phyloP scores from a whole-genome alignment of 2,329 filamentous ascomycete genomes.

The Didymella lethalis region DNA sequence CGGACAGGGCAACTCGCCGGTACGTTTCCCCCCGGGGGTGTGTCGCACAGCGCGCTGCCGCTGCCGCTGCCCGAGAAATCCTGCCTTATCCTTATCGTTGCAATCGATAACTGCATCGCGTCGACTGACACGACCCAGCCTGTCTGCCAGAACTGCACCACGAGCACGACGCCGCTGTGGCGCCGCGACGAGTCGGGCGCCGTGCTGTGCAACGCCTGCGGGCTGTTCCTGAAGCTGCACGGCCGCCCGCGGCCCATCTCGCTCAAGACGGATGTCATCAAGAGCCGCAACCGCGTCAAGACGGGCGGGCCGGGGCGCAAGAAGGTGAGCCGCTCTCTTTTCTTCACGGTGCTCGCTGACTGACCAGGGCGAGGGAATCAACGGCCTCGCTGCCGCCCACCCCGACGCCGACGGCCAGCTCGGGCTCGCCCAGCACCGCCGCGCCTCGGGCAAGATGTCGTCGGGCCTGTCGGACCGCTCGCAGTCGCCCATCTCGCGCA shows the following conservation, averaged over 20 bases:
- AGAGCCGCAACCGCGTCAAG: conserved; percentile 98
- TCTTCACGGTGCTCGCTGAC: neutral
- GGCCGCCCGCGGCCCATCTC: conserved; percentile 92
- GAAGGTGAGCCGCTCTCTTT: conserved; percentile 67
- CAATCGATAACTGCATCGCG: conserved; percentile 44
- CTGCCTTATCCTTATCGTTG: conserved; percentile 57
- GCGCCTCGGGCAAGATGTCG: conserved; percentile 73
- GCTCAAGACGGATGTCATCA: conserved; percentile 98
- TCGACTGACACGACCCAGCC: conserved; percentile 68
- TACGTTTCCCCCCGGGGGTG: conserved; percentile 50
- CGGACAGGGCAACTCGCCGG: conserved; percentile 67
- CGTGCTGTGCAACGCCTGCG: conserved; percentile 98
- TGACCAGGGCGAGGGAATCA: conserved; percentile 47
- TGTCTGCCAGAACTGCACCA: conserved; percentile 94
- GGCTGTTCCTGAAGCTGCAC: conserved; percentile 95
- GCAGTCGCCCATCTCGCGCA: conserved; percentile 81
- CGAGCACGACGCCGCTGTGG: conserved; percentile 96
- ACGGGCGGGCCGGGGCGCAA: conserved; percentile 81
- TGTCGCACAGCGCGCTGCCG: conserved; percentile 49
- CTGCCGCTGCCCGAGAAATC: conserved; percentile 25
- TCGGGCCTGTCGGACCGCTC: conserved; percentile 78
- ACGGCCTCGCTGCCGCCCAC: conserved; percentile 65
- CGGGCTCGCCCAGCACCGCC: conserved; percentile 65
- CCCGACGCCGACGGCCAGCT: conserved; percentile 65
- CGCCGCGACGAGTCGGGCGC: conserved; percentile 94